Conservation (phyloP, 495 filamentous ascomycete species). For the Daldinia grandis region DNA sequence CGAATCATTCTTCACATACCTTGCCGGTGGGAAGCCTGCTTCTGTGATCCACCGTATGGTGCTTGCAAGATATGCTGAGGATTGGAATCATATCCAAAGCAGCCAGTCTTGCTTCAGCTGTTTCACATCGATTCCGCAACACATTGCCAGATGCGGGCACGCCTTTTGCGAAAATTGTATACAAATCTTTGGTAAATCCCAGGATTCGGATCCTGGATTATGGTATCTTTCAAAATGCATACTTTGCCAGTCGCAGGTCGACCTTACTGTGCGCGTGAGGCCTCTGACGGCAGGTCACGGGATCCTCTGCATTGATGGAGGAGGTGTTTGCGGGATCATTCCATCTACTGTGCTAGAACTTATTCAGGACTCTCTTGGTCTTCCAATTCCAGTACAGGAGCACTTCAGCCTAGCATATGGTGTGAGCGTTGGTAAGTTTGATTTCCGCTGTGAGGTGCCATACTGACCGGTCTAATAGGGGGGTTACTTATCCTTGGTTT, state of each 20-base stretch:
- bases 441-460: neutral
- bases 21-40: neutral
- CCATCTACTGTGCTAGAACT: neutral
- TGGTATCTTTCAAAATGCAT: neutral
- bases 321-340: neutral
- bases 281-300: neutral
- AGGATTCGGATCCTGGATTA: neutral
- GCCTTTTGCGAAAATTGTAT: slow-evolving; percentile 1
- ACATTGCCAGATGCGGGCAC: neutral
- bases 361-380: neutral
- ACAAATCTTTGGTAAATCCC: neutral
- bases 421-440: neutral
- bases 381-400: no score
- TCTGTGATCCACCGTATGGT: neutral
- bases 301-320: neutral
- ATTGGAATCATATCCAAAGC: neutral
- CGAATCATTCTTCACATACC: neutral
- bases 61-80: no score
- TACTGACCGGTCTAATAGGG: neutral
- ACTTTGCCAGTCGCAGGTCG: neutral
- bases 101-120: neutral
- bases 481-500: neutral
- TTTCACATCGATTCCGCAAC: neutral
- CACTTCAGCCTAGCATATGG: no score
- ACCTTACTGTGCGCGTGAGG: neutral